These are phyloP conservation scores for Acorus gramineus DNA, from an alignment of 106 monocot genomes.

Conservation along the genomic window DNA sequence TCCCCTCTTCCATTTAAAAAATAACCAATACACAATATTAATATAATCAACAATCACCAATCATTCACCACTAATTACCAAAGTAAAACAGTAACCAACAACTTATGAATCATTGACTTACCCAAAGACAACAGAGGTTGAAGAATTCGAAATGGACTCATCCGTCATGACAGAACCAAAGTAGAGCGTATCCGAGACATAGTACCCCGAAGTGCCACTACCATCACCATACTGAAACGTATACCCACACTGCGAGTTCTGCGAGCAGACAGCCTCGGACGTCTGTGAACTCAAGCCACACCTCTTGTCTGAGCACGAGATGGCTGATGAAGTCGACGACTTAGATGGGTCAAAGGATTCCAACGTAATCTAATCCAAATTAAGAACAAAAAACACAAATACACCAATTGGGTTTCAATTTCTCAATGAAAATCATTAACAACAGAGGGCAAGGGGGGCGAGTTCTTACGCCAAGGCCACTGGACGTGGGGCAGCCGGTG, in stretches of 20 bases:
- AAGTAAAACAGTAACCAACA: no score
- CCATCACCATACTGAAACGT: slow-evolving; percentile 91
- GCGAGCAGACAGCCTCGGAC: slow-evolving; percentile 44
- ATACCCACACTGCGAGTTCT: slow-evolving; percentile 54
- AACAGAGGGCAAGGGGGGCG: background rate
- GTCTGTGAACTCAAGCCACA: slow-evolving; percentile 42
- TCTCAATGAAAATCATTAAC: background rate
- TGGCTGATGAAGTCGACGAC: slow-evolving; percentile 49
- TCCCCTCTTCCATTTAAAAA: no score
- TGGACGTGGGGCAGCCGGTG: slow-evolving; percentile 59
- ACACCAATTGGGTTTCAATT: background rate
- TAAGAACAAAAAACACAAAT: background rate
- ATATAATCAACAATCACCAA: no score
- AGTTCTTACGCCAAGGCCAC: slow-evolving; percentile 66
- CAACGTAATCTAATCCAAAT: slow-evolving; percentile 44
- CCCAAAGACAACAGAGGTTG: slow-evolving; percentile 84
- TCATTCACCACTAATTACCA: no score
- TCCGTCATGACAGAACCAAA: slow-evolving; percentile 43
- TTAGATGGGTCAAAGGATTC: slow-evolving; percentile 54
- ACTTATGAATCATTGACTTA: slow-evolving; percentile 11
- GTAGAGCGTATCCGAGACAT: slow-evolving; percentile 65
- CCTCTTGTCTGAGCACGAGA: slow-evolving; percentile 58
- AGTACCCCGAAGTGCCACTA: slow-evolving; percentile 86
- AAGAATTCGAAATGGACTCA: slow-evolving; percentile 50
- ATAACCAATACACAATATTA: no score